Percentiles rank a stretch among this genome's conserved stretches.
These are phyloP conservation scores for Aschersonia sp. DNA, from an alignment of 2,329 filamentous ascomycete genomes.

Conservation along the genomic window DNA sequence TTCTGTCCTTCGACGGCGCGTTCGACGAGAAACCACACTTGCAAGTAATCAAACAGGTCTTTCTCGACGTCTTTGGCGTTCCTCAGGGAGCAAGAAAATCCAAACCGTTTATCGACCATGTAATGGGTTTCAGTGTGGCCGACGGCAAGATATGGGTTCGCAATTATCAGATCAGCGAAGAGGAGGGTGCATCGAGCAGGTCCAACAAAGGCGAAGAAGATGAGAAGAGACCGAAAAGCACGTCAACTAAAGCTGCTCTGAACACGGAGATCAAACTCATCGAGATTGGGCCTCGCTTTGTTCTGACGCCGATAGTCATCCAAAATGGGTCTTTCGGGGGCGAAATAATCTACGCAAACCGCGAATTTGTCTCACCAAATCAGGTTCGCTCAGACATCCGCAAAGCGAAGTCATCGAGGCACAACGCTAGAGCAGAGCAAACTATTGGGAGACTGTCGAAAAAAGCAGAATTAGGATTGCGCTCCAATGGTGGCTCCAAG, in stretches of 20 bases:
- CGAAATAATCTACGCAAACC: conserved; percentile 96
- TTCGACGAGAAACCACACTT: conserved; percentile 77
- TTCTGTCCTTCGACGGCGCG: conserved; percentile 79
- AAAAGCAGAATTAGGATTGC: conserved; percentile 63
- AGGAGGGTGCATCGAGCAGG: conserved; percentile 43
- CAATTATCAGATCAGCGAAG: conserved; percentile 85
- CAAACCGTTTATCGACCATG: conserved; percentile 92
- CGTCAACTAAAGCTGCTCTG: conserved; percentile 24
- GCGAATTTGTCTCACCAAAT: conserved; percentile 93
- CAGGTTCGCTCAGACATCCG: conserved; percentile 76
- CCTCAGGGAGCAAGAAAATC: conserved; percentile 76
- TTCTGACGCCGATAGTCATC: conserved; percentile 88
- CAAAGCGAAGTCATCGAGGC: conserved; percentile 59
- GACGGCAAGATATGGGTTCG: conserved; percentile 95
- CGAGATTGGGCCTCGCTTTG: conserved; percentile 88
- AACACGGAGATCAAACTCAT: conserved; percentile 71
- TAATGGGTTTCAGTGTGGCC: conserved; percentile 81
- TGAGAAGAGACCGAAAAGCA: conserved; percentile 25
- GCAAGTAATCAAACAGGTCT: conserved; percentile 73
- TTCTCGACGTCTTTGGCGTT: conserved; percentile 83
- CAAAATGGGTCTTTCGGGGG: conserved; percentile 91
- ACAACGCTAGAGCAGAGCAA: conserved; percentile 64
- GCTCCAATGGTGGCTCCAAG: conserved; percentile 48
- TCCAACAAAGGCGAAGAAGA: conserved; percentile 21
- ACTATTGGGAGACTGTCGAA: conserved; percentile 58